A percentile compares a stretch with the other conserved stretches of the same genome.
These are phyloP conservation scores for Royoungia palumana DNA, from an alignment of 768 basidiomycete species.

Conservation along the genomic window DNA sequence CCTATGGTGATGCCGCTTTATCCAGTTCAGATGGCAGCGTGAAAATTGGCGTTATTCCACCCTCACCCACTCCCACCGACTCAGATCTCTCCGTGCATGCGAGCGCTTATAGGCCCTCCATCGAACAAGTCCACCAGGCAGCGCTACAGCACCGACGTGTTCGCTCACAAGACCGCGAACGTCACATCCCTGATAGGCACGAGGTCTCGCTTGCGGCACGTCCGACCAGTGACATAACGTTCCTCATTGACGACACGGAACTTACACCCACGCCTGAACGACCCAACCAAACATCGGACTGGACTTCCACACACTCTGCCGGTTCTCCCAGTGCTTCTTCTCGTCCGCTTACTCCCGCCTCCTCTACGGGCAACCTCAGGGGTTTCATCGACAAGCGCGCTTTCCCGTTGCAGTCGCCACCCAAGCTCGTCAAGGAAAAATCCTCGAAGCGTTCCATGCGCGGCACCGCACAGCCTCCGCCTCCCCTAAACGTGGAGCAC, in stretches of 20 bases:
- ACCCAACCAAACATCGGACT: constrained; percentile 11
- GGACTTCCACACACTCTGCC: constrained; percentile 9
- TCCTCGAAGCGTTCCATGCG: constrained; percentile 27
- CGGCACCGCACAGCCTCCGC: constrained; percentile 26
- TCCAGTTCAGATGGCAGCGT: constrained; percentile 22
- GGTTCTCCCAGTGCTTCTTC: constrained; percentile 10
- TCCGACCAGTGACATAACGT: constrained; percentile 20
- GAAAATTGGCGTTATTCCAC: constrained; percentile 31
- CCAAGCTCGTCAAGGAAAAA: constrained; percentile 9
- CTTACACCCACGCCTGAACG: constrained; percentile 27
- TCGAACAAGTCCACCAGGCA: constrained; percentile 18
- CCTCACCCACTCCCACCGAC: constrained; percentile 22
- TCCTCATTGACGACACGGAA: constrained; percentile 22
- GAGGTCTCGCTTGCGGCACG: constrained; percentile 34
- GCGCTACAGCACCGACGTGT: constrained; percentile 25
- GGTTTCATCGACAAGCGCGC: constrained; percentile 24
- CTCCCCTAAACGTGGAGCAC: constrained; percentile 26
- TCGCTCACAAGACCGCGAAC: constrained; percentile 31
- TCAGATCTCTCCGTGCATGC: constrained; percentile 14
- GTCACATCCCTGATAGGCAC: constrained; percentile 29
- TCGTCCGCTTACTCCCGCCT: constrained; percentile 30
- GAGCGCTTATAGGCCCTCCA: constrained; percentile 1
- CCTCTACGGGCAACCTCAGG: constrained; percentile 31
- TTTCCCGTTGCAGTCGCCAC: not conserved
- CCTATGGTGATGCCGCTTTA: constrained; percentile 2